Conservation (phyloP, 352 stramenopile genomes). For the Pythium oligandrum region DNA sequence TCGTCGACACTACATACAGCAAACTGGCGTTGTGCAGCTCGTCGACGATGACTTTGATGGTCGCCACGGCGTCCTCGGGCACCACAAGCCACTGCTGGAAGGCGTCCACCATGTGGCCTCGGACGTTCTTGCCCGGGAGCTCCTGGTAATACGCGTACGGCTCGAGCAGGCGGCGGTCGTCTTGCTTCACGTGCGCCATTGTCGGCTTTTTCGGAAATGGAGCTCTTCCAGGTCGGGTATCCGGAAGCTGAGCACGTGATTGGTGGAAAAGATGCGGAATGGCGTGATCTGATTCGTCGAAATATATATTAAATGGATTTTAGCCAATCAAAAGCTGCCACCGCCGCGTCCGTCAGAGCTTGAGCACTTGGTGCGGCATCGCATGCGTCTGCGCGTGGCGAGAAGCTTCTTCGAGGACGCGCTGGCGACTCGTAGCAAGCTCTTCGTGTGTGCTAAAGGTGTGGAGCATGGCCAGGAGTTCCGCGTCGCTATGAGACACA, state of each 20-base stretch:
- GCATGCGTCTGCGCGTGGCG: constrained; percentile 1
- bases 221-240: constrained; percentile 2
- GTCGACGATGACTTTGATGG: constrained; percentile 93
- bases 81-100: constrained; percentile 84
- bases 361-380: constrained; percentile 16
- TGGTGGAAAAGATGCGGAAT: constrained; percentile 7
- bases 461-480: no score
- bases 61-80: constrained; percentile 47
- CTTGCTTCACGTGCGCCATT: constrained; percentile 17
- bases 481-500: no score
- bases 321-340: neutral
- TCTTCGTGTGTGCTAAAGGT: no score
- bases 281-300: neutral
- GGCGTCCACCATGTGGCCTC: constrained; percentile 81
- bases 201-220: constrained; percentile 6
- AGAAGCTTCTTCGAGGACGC: constrained; percentile 6
- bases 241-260: constrained; percentile 2
- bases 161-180: constrained; percentile 71
- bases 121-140: constrained; percentile 88
- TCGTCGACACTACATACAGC: constrained; percentile 37
- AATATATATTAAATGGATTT: constrained; percentile 2
- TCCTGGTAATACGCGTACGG: constrained; percentile 86
- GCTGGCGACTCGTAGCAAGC: constrained; percentile 5
- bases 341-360: constrained; percentile 2
- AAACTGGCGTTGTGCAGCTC: constrained; percentile 96